Evolutionary conservation across 805 yeast genomes (phyloP), one percentile per base, ranked within the genome.

Genomic region (Kluyveromyces dobzhanskii): DNA sequence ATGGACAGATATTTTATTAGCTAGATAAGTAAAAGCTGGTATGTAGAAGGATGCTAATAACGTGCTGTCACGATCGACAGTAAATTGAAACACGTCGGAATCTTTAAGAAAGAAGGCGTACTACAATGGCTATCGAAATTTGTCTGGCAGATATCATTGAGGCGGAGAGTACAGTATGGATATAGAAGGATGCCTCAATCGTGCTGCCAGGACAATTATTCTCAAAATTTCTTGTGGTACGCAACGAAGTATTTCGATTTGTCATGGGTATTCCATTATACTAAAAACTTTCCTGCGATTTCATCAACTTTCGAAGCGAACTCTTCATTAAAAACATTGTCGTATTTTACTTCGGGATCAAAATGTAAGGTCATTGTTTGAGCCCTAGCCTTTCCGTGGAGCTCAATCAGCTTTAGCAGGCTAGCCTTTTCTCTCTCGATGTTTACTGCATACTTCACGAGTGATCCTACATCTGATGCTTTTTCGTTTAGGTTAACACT

Each of bases 31-130:
- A 16, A 10, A 18, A 18, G 13, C 6, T 4, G 7, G 18, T 36
- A 29, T 21, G 14, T 36, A 36, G 39, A 36, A 36, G 39, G 39
- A 36, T 29, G 39, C 39, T 18, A 30, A 36, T 28, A 36, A 30
- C 39, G 39, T 36, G 39, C 39, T 36, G 34, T 19, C 13, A 23
- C n/a, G 13, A 17, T 21, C 24, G 38, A 35, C n/a, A 35, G 38
- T 25, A 7, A 35, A 9, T 14, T 21, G 38, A 16, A 26, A 27
- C 32, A 31, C 32, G 13, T 24, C 8, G 5, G 12, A 34, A 21
- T n/a, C 6, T 5, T 16, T 17, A 8, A 36, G 39, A 36, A 36
- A 34, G 39, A 36, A 34, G 39, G 29, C 19, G 39, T 18, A 18
- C 29, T 29, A 30, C 34, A 14, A 30, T 33, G 28, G 39, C 39